Evolutionary conservation across 108 stramenopile genomes (phyloP), one percentile per base, ranked within the genome.

Genomic region (Fistulifera solaris): DNA sequence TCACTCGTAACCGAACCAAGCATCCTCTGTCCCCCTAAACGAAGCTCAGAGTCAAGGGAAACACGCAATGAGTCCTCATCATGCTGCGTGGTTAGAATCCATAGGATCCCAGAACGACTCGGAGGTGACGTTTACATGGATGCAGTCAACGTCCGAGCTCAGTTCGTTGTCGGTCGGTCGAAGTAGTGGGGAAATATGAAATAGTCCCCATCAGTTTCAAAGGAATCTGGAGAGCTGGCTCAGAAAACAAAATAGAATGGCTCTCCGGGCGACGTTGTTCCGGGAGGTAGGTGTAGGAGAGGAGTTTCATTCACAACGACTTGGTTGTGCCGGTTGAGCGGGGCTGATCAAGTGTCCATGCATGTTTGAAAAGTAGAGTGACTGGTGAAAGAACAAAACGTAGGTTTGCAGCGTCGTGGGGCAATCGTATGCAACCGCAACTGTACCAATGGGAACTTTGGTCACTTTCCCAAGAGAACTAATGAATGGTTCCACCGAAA

Each of bases 301-400:
- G 66, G 66, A 15, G 2, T 1, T 18, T 75, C 68, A 27, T 52
- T 42, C 15, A 75, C 58, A 1, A 11, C 26, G 13, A 71, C 26
- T 7, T 70, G 71, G 49, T 48, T 47, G 18, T 42, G 13, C 27
- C 77, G 62, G 15, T 41, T 78, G 68, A 45, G 59, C 68, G 8
- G 77, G 62, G 41, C 68, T 61, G 8, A 79, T 27, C 22, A 79
- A 27, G 16, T 60, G 19, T 10, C 62, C 35, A n/a, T 66, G 21
- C 28, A 43, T 28, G 27, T 49, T 52, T n/a, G 42, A 40, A 35
- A 72, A 54, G 31, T 54, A 65, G 3, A 78, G 50, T 2, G 52
- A 51, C 40, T 78, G 54, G 21, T 58, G 24, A 43, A 74, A 67
- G 2, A 62, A 4, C 0, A 79, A 48, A 14, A 77, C 60, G 16